Base-by-base conservation (phyloP, 306 rosid species). In the Quercus bicolor region DNA sequence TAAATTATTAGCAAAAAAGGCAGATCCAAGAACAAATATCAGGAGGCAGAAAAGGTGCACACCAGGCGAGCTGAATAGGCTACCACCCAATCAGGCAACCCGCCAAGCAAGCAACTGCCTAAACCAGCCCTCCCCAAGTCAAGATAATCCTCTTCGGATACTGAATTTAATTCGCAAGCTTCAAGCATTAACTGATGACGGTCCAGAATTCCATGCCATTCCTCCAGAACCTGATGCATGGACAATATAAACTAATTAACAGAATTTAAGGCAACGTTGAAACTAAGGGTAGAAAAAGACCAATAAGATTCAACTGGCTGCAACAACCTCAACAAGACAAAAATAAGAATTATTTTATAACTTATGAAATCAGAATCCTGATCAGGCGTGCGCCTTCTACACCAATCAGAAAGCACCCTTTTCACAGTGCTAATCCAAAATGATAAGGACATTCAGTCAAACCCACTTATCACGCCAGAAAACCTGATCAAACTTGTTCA, bases 61-160 rank as follows among this genome's bases (percentile, higher is more conserved):
- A 96, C 99, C 88, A 96, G 85, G 78, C 98, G 99, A 76, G 99
- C 99, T 2, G 98, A 89, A 89, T 96, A 96, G 31, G 94, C 96
- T 80, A 96, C 91, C 62, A 93, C 85, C 99, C 99, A 96, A 82
- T 96, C 96, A 64, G 99, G 99, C 78, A 96, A 84, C 74, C 98
- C 98, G 76, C 89, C 99, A 54, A 96, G 97, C 89, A 96, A 91
- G 72, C 99, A 96, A 86, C 96, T 90, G 83, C 98, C 99, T 74
- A 96, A 86, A 85, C 99, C 99, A 76, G 99, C 99, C 86, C 98
- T 90, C 78, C 87, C 91, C 85, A 96, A 84, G 59, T 91, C 99
- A 82, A 88, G 89, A 76, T 90, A 90, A 81, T 96, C 99, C 77
- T 96, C 98, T 81, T 91, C 97, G 23, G 99, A 89, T 7, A 91